Evolutionary conservation across 331 rosid species (phyloP), one percentile per base, ranked within the genome.

Genomic region (Saraca asoca): DNA sequence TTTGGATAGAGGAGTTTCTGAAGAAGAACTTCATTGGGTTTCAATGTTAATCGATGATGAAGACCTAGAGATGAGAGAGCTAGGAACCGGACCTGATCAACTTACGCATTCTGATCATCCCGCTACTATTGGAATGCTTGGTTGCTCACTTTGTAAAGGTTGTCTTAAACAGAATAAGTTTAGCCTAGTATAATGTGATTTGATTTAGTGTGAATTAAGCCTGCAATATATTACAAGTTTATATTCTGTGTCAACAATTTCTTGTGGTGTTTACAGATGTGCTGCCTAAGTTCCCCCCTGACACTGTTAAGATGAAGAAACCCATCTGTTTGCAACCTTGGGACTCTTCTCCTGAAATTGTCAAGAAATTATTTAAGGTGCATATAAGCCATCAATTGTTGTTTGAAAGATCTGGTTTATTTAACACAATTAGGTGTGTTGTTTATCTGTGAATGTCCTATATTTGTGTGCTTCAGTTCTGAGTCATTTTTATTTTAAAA

Each of bases 331-430:
- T 71, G 79, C 96, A 83, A 67, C 95, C 99, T 63, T 90, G 99
- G 99, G 90, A 81, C 72, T 86, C 95, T 44, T 90, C 95, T 74
- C 80, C 83, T 48, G 91, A 85, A 70, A 80, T 78, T 72, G 89
- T 84, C 73, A 94, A 90, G 89, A 88, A 90, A 78, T 74, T 94
- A 51, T 94, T 94, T 53, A 94, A 94, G 99, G 99, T 94, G 68
- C 70, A 6, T 73, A 55, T 42, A 44, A 37, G 56, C 62, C 65
- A 34, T 75, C 62, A 62, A 48, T 44, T 51, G 19, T 58, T 56
- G 31, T 57, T 58, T 59, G 72, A 54, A 65, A 64, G 61, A 51
- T 66, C 37, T 44, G 55, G n/a, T 62, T 15, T 51, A 51, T 53
- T 67, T 68, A 39, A 45, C 34, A 41, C 37, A 48, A 44, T 43